Base-by-base conservation (phyloP, 345 rosid species). In the Cochlearia excelsa region DNA sequence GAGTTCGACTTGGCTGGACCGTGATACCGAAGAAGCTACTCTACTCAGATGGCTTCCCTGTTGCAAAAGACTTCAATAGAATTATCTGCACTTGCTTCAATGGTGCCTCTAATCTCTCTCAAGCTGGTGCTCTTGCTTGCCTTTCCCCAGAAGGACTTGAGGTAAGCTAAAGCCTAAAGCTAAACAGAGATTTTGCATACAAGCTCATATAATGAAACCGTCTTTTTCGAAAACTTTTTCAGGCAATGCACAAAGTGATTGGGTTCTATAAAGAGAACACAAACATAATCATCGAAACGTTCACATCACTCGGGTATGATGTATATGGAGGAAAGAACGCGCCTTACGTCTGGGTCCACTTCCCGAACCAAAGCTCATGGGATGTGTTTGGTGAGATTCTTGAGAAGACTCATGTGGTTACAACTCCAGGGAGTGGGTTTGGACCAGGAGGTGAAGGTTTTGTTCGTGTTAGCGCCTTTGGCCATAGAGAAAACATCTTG, bases 361-460 rank as follows among this genome's bases (percentile, higher is more conserved):
- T 93, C 74, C 99, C 99, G 30, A 94, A 96, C n/a, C 81, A 67
- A 9, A 89, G 83, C 87, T 93, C 99, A 40, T 93, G 95, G 99
- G 97, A 93, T 56, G 91, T 93, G 54, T 93, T 93, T 56, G 74
- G 79, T 1, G 97, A 92, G 82, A 86, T 92, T 59, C 83, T 92
- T 1, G 93, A 84, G 79, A 88, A 84, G 78, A 88, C 95, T 30
- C 97, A 88, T 16, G 90, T 88, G 49, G 95, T 92, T n/a, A 92
- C 93, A 5, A 88, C 96, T 27, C 76, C 76, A 54, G 98, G 97
- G 45, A 86, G 95, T 51, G 98, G 98, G 10, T 92, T 92, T 56
- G 99, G 99, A 71, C 97, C 99, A 27, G 89, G 81, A 7, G 99
- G 99, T 59, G 97, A 93, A 76, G 97, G 97, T 10, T 93, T 89